A percentile compares a stretch with the other conserved stretches of the same genome.
These are phyloP conservation scores for Nemania diffusa DNA, from an alignment of 2,329 filamentous ascomycete species.

Conservation along the genomic window DNA sequence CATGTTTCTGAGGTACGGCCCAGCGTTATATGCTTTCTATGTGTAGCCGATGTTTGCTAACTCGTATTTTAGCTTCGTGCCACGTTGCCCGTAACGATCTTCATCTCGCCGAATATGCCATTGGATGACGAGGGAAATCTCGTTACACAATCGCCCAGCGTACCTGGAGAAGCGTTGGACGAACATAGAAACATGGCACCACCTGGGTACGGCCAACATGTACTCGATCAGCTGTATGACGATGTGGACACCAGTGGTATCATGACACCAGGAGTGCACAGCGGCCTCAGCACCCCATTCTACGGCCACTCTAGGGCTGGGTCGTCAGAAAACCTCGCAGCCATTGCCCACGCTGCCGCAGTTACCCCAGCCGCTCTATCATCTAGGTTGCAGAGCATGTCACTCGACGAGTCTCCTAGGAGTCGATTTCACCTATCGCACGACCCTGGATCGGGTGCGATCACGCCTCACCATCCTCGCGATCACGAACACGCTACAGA, in stretches of 20 bases:
- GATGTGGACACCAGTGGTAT: conserved; percentile 85
- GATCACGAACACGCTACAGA: conserved; percentile 51
- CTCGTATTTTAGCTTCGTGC: conserved; percentile 73
- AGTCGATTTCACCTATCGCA: conserved; percentile 57
- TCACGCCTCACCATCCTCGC: conserved; percentile 54
- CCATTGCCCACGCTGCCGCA: conserved; percentile 60
- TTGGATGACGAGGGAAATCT: conserved; percentile 89
- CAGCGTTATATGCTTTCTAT: conserved; percentile 1
- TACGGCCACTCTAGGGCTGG: conserved; percentile 76
- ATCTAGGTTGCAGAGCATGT: conserved; percentile 77
- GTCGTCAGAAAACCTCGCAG: conserved; percentile 82
- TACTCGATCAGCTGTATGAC: conserved; percentile 89
- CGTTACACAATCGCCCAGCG: conserved; percentile 67
- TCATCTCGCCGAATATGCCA: conserved; percentile 93
- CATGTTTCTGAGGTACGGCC: conserved; percentile 85
- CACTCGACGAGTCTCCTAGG: conserved; percentile 60
- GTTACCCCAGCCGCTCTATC: conserved; percentile 66
- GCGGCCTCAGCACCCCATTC: conserved; percentile 84
- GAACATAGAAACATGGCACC: conserved; percentile 72
- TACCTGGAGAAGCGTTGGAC: conserved; percentile 56
- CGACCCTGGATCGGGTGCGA: conserved; percentile 56
- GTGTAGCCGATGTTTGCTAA: conserved; percentile 34
- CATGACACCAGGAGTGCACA: conserved; percentile 70
- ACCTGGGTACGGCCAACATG: conserved; percentile 91
- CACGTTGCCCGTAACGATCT: conserved; percentile 89